These are phyloP conservation scores for Agaricus sinodeliciosus DNA, from an alignment of 768 basidiomycete genomes.

Conservation along the genomic window DNA sequence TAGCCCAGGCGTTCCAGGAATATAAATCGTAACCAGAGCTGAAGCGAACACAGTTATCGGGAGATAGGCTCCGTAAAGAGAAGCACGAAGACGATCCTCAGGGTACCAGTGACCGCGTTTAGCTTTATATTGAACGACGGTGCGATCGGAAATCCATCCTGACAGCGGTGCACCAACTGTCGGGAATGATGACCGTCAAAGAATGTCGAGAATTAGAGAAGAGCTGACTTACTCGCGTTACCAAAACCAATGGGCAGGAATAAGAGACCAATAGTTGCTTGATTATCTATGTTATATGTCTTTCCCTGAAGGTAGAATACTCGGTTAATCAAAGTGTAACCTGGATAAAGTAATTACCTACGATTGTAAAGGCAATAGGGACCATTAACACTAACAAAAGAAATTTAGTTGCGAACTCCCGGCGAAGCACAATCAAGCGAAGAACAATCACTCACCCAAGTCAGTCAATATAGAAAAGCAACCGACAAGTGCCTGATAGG, in stretches of 20 bases:
- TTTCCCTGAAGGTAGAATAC: conserved; percentile 36
- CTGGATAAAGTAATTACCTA: conserved; percentile 24
- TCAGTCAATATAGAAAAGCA: conserved; percentile 26
- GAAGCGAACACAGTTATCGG: conserved; percentile 39
- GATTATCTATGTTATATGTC: conserved; percentile 48
- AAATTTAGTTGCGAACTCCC: not conserved
- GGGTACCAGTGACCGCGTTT: conserved; percentile 53
- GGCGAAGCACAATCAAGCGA: not conserved
- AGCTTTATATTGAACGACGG: conserved; percentile 40
- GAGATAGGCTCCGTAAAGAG: conserved; percentile 41
- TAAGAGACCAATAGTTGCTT: conserved; percentile 51
- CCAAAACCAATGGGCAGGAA: conserved; percentile 58
- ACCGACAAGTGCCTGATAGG: conserved; percentile 15
- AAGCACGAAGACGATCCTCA: conserved; percentile 59
- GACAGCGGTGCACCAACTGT: conserved; percentile 56
- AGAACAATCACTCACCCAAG: conserved; percentile 24
- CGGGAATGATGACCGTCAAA: not conserved
- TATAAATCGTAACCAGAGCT: conserved; percentile 30
- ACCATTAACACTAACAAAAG: conserved; percentile 39
- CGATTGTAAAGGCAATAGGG: conserved; percentile 63
- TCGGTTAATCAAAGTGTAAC: not conserved
- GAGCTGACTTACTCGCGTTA: conserved; percentile 39
- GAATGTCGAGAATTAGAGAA: not conserved
- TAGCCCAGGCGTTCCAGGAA: conserved; percentile 44
- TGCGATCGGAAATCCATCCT: conserved; percentile 51